Evolutionary conservation across 495 filamentous ascomycete species (phyloP), one percentile per base, ranked within the genome.

Genomic region (Aspergillus campestris): DNA sequence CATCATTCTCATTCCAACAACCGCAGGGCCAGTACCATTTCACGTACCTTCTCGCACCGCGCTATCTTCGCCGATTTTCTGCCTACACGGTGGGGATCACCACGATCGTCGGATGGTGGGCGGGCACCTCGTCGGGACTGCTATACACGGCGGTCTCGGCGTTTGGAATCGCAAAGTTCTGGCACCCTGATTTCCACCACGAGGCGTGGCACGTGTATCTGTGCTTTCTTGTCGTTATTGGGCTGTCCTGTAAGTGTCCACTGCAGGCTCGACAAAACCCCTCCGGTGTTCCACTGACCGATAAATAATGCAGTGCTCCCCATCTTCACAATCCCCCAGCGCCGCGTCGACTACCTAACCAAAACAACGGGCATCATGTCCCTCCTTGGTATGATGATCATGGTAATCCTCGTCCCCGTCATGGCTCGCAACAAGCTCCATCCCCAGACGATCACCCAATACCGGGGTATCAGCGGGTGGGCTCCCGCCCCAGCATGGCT

Each of bases 11-110:
- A 4, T 24, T 24, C 18, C 4, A 24, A 24, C 18, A 24, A 24
- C 18, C 18, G 0, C 13, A 63, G 60, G 60, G 60, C 7, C 53
- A 56, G 50, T 64, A 64, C 34, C 58, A 64, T 41, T 64, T 61
- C 31, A 51, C 53, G 8, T 64, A 55, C 48, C 60, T 65, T 29
- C 38, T 67, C n/a, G 52, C 61, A 1, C 57, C 63, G 0, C 29
- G 29, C 2, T 37, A 39, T 31, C 47, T 45, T 8, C 56, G 50
- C 24, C 47, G 50, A 13, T 59, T 61, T 34, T 57, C 57, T 3
- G 61, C 63, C n/a, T 66, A 53, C 27, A 40, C 43, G 4, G 47
- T 64, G 10, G 63, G 63, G 7, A 58, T 55, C 35, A 51, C 59
- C 33, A 60, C 49, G 27, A 46, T 60, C 8, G 18, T 67, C 6